Evolutionary conservation across 306 rosid species (phyloP), one percentile per base, ranked within the genome.

Genomic region (Acmispon strigosus): DNA sequence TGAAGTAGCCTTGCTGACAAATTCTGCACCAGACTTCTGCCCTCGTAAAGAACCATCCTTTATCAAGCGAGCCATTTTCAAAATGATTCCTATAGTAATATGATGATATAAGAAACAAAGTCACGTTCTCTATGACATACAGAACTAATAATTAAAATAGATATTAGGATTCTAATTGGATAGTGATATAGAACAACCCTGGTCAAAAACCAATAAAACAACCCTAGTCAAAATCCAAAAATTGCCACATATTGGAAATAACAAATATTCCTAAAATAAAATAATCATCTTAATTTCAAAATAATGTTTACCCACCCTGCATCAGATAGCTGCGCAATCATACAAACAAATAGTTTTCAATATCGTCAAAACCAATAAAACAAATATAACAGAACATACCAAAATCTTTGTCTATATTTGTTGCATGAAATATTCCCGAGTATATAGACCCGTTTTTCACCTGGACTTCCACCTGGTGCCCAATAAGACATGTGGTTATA

Each of bases 371-470:
- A 60, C 17, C 32, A 66, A 75, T 19, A 27, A 24, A 55, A 63
- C 69, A 37, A 64, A 42, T 20, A 48, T 29, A 63, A 48, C 12
- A 58, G 42, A 76, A 48, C 81, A 34, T 84, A 91, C 97, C 99
- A 81, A 91, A 87, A 76, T 95, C 99, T 79, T 84, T 84, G 72
- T 85, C 96, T 14, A 87, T 57, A 47, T 84, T 85, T 75, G 87
- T 79, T 73, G 92, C 85, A 82, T 95, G 96, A 82, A 91, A 91
- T 81, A 95, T 81, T 82, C 99, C 97, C 56, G 96, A 78, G 82
- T 89, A 91, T 59, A 84, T 64, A 42, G 91, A 84, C 78, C 99
- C 97, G 76, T 81, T 80, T 85, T 87, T 89, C 81, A 91, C 84
- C 61, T 87, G 99, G 71, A 91, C 96, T 65, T 91, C 91, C 78